These are phyloP conservation scores for barrel medic (Medicago truncatula) DNA, from an alignment of 306 rosid species.

Conservation along the genomic window MtrunA17r5.0-ANR NC_053043.1:30055001-30055500, in stretches of 20 bases:
- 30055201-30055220: slow-evolving; percentile 50
- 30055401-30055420: slow-evolving; percentile 42
- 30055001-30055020: too few species aligned
- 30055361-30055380: background rate
- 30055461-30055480: slow-evolving; percentile 48
- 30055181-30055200: too few species aligned
- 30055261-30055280: slow-evolving; percentile 38
- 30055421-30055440: slow-evolving; percentile 45
- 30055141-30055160: too few species aligned
- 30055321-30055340: slow-evolving; percentile 34
- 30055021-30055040: too few species aligned
- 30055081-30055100: too few species aligned
- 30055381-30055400: background rate
- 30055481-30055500: slow-evolving; percentile 77
- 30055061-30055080: too few species aligned
- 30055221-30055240: slow-evolving; percentile 40
- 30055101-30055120: too few species aligned
- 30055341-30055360: slow-evolving; percentile 38
- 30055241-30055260: slow-evolving; percentile 46
- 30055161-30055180: too few species aligned
- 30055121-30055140: too few species aligned
- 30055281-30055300: slow-evolving; percentile 36
- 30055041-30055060: too few species aligned
- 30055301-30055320: slow-evolving; percentile 46
- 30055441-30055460: slow-evolving; percentile 39